A percentile compares a stretch with the other conserved stretches of the same genome.
phyloP scores from a whole-genome alignment of 257 asterid genomes.

The Primulina tabacum region DNA sequence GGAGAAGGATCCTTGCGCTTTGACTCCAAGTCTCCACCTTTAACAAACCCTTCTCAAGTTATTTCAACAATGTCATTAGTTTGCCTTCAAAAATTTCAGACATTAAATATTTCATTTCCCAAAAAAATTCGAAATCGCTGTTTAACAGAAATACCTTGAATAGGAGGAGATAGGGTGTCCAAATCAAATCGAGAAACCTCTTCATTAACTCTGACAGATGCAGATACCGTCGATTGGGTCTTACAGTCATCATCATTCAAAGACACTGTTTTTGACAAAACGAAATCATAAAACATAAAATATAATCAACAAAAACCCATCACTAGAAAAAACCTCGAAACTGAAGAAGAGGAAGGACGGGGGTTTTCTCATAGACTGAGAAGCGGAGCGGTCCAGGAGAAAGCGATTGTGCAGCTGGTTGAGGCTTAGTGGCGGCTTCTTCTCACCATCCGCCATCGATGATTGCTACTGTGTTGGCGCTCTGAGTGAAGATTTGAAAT shows the following conservation, averaged over 20 bases:
- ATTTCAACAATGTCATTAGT: constrained; percentile 13
- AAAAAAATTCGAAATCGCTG: background rate
- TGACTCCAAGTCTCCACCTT: constrained; percentile 23
- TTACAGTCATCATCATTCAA: constrained; percentile 1
- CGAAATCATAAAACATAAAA: background rate
- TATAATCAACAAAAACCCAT: background rate
- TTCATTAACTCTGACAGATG: constrained; percentile 17
- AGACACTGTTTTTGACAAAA: constrained; percentile 27
- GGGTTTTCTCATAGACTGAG: constrained; percentile 44
- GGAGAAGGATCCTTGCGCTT: constrained; percentile 37
- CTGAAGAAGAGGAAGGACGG: constrained; percentile 2
- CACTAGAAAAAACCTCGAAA: constrained; percentile 24
- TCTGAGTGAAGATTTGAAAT: constrained; percentile 33
- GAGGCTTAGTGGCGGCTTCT: constrained; percentile 60
- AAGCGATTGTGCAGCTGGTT: constrained; percentile 68
- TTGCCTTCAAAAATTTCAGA: background rate
- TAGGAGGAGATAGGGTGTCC: constrained; percentile 36
- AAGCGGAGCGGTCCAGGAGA: constrained; percentile 51
- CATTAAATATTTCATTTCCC: background rate
- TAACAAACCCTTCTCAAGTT: constrained; percentile 25
- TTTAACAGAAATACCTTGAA: constrained; percentile 29
- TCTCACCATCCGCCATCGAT: constrained; percentile 49
- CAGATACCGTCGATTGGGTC: constrained; percentile 28
- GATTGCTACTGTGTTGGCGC: constrained; percentile 32
- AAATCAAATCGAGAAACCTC: constrained; percentile 43